These are phyloP conservation scores for Starmera quercuum DNA, from an alignment of 805 yeast species.

Conservation along the genomic window DNA sequence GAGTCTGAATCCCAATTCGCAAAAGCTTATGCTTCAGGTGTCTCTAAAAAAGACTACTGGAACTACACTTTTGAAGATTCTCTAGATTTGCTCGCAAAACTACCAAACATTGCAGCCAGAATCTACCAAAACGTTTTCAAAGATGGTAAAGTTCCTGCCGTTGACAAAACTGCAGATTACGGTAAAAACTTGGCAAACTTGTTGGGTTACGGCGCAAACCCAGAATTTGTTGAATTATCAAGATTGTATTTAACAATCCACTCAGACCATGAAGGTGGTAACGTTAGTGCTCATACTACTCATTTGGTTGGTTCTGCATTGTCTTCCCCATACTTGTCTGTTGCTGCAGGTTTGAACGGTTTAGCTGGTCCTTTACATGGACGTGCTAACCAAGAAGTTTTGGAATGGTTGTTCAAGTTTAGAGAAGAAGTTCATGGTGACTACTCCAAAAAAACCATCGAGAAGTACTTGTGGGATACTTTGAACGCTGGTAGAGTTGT, in stretches of 20 bases:
- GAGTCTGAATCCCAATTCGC: conserved; percentile 80
- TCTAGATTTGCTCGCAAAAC: conserved; percentile 70
- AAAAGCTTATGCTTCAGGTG: conserved; percentile 80
- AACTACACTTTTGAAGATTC: conserved; percentile 76
- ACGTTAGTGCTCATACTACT: conserved; percentile 81
- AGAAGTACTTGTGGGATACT: conserved; percentile 71
- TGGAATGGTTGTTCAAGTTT: conserved; percentile 72
- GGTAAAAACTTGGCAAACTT: conserved; percentile 56
- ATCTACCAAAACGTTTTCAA: conserved; percentile 81
- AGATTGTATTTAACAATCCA: conserved; percentile 77
- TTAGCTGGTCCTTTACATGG: conserved; percentile 87
- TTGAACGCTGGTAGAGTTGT: conserved; percentile 78
- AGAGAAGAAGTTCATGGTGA: conserved; percentile 54
- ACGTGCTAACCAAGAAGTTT: conserved; percentile 82
- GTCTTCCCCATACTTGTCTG: conserved; percentile 69
- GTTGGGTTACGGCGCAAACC: conserved; percentile 49
- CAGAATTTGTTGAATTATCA: conserved; percentile 70
- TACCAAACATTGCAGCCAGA: conserved; percentile 75
- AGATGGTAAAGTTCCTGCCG: conserved; percentile 59
- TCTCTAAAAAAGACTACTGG: conserved; percentile 80
- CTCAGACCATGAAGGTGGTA: conserved; percentile 89
- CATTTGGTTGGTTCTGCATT: conserved; percentile 81
- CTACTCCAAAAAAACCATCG: conserved; percentile 59
- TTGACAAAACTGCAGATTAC: conserved; percentile 53
- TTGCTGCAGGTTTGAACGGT: conserved; percentile 80